Evolutionary conservation across 495 filamentous ascomycete genomes (phyloP).

Genomic region (Penicillium psychrofluorescens): DNA sequence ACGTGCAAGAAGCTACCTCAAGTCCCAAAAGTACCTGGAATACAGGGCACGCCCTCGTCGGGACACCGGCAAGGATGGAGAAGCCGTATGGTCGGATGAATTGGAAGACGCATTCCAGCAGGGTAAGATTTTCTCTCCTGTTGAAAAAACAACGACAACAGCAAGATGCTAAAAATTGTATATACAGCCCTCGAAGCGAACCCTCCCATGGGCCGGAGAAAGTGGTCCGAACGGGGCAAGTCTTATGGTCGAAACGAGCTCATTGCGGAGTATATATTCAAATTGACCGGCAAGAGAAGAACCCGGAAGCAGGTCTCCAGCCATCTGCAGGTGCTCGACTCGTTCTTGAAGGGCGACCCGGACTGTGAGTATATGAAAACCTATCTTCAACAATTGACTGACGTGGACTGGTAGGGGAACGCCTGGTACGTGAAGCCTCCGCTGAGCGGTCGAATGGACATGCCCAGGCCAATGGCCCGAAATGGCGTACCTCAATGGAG

Average conservation of each 20-base stretch:
- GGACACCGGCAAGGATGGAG: conserved; percentile 44
- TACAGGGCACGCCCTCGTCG: conserved; percentile 67
- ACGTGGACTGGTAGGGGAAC: conserved; percentile 24
- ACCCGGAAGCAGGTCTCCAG: conserved; percentile 88
- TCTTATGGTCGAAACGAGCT: conserved; percentile 86
- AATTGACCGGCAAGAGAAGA: conserved; percentile 57
- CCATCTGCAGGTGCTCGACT: conserved; percentile 94
- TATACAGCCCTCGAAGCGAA: conserved; percentile 67
- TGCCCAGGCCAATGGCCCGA: conserved; percentile 24
- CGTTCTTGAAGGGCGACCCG: conserved; percentile 59
- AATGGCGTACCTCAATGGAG: conserved; percentile 35
- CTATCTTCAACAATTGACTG: conserved; percentile 2
- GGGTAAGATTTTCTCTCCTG: conserved; percentile 43
- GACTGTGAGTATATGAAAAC: conserved; percentile 28
- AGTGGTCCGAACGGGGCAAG: conserved; percentile 64
- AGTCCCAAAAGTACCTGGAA: conserved; percentile 43
- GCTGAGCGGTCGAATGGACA: conserved; percentile 30
- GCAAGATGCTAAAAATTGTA: conserved; percentile 2
- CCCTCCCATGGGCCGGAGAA: conserved; percentile 74
- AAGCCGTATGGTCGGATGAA: conserved; percentile 70
- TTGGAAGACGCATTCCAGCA: conserved; percentile 85
- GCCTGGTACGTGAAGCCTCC: conserved; percentile 36
- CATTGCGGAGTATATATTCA: conserved; percentile 74
- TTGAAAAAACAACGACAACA: too few relatives aligned
- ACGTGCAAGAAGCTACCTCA: conserved; percentile 34